Evolutionary conservation across 495 filamentous ascomycete genomes (phyloP), one percentile per base, ranked within the genome.

Genomic region (Penicillium silybi): DNA sequence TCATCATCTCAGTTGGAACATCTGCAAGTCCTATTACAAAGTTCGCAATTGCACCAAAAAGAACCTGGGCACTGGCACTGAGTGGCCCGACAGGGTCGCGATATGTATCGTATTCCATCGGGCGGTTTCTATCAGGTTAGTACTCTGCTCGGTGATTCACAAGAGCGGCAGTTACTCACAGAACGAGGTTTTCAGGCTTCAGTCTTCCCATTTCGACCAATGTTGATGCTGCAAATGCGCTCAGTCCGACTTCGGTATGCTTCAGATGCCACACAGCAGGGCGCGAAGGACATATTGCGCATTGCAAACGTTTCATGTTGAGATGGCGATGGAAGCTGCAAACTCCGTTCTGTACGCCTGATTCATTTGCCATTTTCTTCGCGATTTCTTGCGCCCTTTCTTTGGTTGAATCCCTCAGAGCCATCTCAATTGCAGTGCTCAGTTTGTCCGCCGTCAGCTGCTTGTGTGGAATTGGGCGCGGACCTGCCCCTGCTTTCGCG

Each of bases 1-100:
- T 70, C 53, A 89, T 84, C 16, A 95, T 79, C 15, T 87, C 87
- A 13, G 79, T 73, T 0, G 92, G 92, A 19, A 97, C 81, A 56
- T 95, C 90, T 4, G 87, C 88, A 26, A 92, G 72, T 0, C 89
- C 90, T 78, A 92, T 88, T 60, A 86, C 78, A 43, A 97, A 80
- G 51, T 77, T 85, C 15, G 83, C 77, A 32, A 89, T 73, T 7
- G 89, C 88, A 5, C 89, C 89, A 13, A 92, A 71, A 2, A 96
- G 65, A 0, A 89, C 87, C 16, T 84, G 81, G 1, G 88, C 82
- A 26, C 80, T 81, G 13, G 87, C 88, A 7, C 85, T 82, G 16
- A 92, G 77, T 0, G 88, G 88, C 51, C 90, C 84, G 57, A 79
- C 81, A 3, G 88, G 84, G 46, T 89, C 79, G 34, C 87, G 81